Base-by-base conservation (phyloP, 2,329 filamentous ascomycete genomes). In the Sphaerostilbella broomeana region DNA sequence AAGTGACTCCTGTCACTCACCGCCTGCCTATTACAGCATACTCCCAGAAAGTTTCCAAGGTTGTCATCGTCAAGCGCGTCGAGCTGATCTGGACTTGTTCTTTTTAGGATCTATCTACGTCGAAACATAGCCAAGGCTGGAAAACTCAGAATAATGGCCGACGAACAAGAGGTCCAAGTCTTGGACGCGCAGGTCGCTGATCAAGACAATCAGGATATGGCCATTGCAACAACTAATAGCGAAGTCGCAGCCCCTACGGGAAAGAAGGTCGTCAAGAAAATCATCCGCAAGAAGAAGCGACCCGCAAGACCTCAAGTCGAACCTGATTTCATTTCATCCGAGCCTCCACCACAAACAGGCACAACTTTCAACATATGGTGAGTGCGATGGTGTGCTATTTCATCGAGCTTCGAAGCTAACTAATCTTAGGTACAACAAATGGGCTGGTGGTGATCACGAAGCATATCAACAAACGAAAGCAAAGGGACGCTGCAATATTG, bases 351-450 rank as follows among this genome's bases (percentile, higher is more conserved):
- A 2, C 89, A 97, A 55, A 97, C 90, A 0, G 92, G 92, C 38
- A 94, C 86, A 0, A 87, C 89, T 43, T 98, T 92, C 73, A 98
- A 98, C 64, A 94, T 54, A 32, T 54, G 51, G 39, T 42, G 17
- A 38, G 42, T 17, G 15, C 7, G 5, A 18, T 13, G 3, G 3
- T 8, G n/a, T 24, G 4, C n/a, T 8, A 5, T 25, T 35, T 9
- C 17, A 38, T 15, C 16, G 24, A 16, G 15, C 24, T 5, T n/a
- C 12, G 5, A 17, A 24, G 31, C 39, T 42, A 22, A 41, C 16
- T 20, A 19, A n/a, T 30, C 48, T 94, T 56, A 95, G 89, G 90
- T 95, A 95, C 67, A 95, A 95, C 69, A 97, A 95, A 65, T 97
- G 90, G 89, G 84, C 82, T 1, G 92, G 92, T 50, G 92, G 92